Base-by-base conservation (phyloP, 108 stramenopile genomes). In the Nitzschia sp. region DNA sequence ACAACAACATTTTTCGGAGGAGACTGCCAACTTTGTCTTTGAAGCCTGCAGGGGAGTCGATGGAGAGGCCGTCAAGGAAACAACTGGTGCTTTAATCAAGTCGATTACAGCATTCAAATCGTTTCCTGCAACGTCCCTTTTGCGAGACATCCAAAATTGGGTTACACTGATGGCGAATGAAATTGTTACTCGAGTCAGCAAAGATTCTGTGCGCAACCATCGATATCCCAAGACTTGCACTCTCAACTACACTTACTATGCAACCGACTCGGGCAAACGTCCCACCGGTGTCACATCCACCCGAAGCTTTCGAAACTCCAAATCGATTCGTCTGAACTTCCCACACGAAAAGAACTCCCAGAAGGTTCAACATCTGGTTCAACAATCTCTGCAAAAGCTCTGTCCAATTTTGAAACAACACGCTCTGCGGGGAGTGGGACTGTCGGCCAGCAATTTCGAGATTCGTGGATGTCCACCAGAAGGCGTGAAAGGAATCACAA, bases 81-180 rank as follows among this genome's bases (percentile, higher is more conserved):
- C 90, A 0, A 47, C 77, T 9, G 80, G 83, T 15, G 87, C 89
- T 9, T 50, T 91, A 17, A 82, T 85, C 16, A 94, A 94, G 59
- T 83, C 83, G 17, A 89, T 94, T 34, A 94, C 89, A 25, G 86
- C 93, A 1, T 94, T 88, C 67, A 94, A 94, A 63, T 86, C 86
- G 11, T 91, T 94, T 60, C 53, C 75, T 8, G 34, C 75, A 16
- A 38, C 71, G 33, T 30, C 45, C 41, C 23, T 80, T 67, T 52
- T 75, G 66, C 35, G 44, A 3, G 84, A 79, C 28, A 67, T 91
- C 15, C 59, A 75, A 32, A 81, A 83, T 34, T 94, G 93, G 93
- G 77, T 89, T 21, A 52, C 62, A 31, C 45, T 94, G 4, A 47
- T 94, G 46, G 85, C 85, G 28, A 71, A 45, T 5, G 93, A 94